phyloP scores from a whole-genome alignment of 2,329 filamentous ascomycete genomes.

The Colletotrichum shisoi region DNA sequence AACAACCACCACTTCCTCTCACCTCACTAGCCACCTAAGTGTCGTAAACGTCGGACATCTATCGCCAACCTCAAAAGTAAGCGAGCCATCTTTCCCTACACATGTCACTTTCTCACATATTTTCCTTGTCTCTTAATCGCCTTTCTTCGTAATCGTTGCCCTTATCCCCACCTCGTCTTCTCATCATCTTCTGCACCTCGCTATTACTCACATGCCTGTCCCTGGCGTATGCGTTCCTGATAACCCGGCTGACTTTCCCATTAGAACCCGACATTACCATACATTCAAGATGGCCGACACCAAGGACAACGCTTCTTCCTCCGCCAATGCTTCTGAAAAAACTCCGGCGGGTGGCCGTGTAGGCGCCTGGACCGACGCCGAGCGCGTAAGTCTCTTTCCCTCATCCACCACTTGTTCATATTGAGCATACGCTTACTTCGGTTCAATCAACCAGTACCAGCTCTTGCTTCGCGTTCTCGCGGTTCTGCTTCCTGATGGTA shows the following conservation, averaged over 20 bases:
- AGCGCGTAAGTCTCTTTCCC: slow-evolving; percentile 44
- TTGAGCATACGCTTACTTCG: not conserved
- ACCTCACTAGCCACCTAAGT: not conserved
- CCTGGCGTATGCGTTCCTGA: not conserved
- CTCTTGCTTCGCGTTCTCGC: slow-evolving; percentile 50
- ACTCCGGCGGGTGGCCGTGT: slow-evolving; percentile 9
- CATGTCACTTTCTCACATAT: not conserved
- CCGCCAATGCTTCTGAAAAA: slow-evolving; percentile 41
- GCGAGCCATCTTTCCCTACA: not conserved
- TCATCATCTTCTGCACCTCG: not conserved
- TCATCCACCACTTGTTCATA: not conserved
- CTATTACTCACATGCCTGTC: not conserved
- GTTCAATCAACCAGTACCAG: slow-evolving; percentile 43
- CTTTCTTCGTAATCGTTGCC: not conserved
- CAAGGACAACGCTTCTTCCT: slow-evolving; percentile 20
- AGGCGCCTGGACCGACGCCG: slow-evolving; percentile 50
- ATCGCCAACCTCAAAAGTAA: not conserved
- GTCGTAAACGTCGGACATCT: not conserved
- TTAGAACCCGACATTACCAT: not conserved
- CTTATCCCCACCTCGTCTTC: not conserved
- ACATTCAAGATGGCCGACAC: slow-evolving; percentile 43
- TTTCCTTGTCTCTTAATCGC: not conserved
- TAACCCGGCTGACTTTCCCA: not conserved
- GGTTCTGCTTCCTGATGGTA: slow-evolving; percentile 46
- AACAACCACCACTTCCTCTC: not conserved